Evolutionary conservation across 352 stramenopile species (phyloP).

Genomic region (Salisapilia sapeloensis): DNA sequence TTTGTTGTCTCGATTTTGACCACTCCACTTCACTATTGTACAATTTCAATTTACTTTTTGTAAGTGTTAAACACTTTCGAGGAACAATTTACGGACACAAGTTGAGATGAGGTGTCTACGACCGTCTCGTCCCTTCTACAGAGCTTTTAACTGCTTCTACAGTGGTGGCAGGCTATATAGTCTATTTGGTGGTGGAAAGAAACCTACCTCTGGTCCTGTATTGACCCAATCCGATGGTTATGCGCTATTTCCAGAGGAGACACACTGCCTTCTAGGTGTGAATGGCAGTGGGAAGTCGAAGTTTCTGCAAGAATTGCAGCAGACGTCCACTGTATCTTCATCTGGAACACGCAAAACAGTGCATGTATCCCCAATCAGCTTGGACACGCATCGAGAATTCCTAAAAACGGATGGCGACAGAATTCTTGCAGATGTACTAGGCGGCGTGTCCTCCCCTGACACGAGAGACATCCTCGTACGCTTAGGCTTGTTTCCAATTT

Average conservation of each 20-base stretch:
- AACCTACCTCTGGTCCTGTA: too few relatives aligned
- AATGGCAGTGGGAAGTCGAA: constrained; percentile 56
- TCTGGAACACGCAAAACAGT: constrained; percentile 3
- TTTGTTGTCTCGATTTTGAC: too few relatives aligned
- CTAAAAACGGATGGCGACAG: constrained; percentile 30
- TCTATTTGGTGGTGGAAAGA: too few relatives aligned
- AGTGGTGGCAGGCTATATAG: too few relatives aligned
- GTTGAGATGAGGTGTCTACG: too few relatives aligned
- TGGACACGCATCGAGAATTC: constrained; percentile 79
- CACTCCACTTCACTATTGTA: too few relatives aligned
- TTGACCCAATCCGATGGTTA: too few relatives aligned
- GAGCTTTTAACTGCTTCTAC: too few relatives aligned
- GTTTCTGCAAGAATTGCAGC: constrained; percentile 25
- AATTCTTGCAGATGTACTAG: constrained; percentile 48
- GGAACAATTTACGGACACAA: too few relatives aligned
- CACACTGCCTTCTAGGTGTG: constrained; percentile 54
- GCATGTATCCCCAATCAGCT: constrained; percentile 33
- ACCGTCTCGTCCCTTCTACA: too few relatives aligned
- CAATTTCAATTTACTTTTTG: too few relatives aligned
- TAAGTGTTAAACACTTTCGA: too few relatives aligned
- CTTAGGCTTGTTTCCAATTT: constrained; percentile 84
- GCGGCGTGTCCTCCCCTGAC: constrained; percentile 38
- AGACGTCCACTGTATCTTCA: constrained; percentile 1
- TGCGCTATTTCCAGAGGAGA: constrained; percentile 20
- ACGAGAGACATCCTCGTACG: constrained; percentile 82